Conservation (phyloP, 2,329 filamentous ascomycete species). For the Leptosphaerulina australis region DNA sequence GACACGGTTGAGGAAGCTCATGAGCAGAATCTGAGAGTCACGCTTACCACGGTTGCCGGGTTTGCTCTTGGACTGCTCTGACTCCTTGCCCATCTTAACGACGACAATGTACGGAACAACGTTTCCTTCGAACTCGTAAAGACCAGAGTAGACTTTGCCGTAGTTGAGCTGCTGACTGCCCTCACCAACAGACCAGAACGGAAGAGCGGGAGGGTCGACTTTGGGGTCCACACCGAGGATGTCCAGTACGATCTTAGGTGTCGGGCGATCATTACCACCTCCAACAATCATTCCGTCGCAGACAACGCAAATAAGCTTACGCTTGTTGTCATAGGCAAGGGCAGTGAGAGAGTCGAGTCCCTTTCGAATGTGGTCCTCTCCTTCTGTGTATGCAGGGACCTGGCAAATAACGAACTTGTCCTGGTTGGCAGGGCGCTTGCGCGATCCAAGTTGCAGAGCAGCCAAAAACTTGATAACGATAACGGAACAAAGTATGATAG, state of each 20-base stretch:
- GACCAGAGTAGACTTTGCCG: slow-evolving; percentile 95
- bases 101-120: slow-evolving; percentile 95
- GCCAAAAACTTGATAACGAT: slow-evolving; percentile 89
- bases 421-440: slow-evolving; percentile 84
- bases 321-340: slow-evolving; percentile 96
- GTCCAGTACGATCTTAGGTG: slow-evolving; percentile 95
- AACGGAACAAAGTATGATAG: slow-evolving; percentile 79
- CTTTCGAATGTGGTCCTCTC: slow-evolving; percentile 91
- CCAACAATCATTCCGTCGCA: slow-evolving; percentile 98
- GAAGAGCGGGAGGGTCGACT: slow-evolving; percentile 89
- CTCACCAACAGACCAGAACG: slow-evolving; percentile 89
- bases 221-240: slow-evolving; percentile 97
- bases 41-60: slow-evolving; percentile 98
- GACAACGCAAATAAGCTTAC: slow-evolving; percentile 94
- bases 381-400: slow-evolving; percentile 96
- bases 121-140: slow-evolving; percentile 97
- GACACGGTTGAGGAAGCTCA: slow-evolving; percentile 98
- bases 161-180: slow-evolving; percentile 96
- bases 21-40: slow-evolving; percentile 92
- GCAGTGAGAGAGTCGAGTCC: slow-evolving; percentile 93
- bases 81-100: slow-evolving; percentile 97
- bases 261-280: slow-evolving; percentile 93
- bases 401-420: slow-evolving; percentile 99
- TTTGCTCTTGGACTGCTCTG: slow-evolving; percentile 87
- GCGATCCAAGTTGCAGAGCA: slow-evolving; percentile 90